These are phyloP conservation scores for Sphagnum contortum DNA, from an alignment of 225 moss, liverwort and hornwort species.

Conservation along the genomic window DNA sequence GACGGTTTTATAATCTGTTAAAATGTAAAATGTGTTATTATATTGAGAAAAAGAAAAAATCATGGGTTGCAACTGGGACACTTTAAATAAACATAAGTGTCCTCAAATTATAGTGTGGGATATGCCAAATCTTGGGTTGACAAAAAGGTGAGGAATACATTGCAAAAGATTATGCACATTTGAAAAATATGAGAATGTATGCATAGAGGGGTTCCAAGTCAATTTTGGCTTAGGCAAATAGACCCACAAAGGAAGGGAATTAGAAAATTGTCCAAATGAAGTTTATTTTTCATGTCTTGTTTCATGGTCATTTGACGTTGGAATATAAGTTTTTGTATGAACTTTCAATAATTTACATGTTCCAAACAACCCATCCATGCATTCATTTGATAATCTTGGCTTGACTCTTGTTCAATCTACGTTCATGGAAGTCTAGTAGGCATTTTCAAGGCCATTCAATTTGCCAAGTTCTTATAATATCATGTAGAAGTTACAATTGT, in stretches of 20 bases:
- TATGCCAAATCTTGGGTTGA: not conserved
- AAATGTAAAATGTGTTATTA: not conserved
- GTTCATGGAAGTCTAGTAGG: no score
- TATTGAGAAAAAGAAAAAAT: not conserved
- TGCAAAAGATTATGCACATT: not conserved
- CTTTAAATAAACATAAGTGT: not conserved
- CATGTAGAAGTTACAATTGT: not conserved
- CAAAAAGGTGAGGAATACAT: not conserved
- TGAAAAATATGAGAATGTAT: not conserved
- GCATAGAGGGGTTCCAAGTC: not conserved
- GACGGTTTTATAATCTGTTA: not conserved
- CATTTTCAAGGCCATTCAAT: no score
- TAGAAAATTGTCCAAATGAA: not conserved
- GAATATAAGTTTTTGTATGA: not conserved
- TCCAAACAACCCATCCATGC: not conserved
- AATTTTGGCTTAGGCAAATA: not conserved
- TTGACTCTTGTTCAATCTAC: not conserved
- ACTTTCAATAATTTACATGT: not conserved
- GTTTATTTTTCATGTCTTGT: not conserved
- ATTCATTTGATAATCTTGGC: not conserved
- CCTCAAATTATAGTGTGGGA: not conserved
- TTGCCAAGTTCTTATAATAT: no score
- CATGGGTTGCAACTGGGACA: not conserved
- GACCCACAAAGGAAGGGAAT: not conserved
- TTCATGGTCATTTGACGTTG: not conserved